Base-by-base conservation (phyloP, 2,329 filamentous ascomycete genomes). In the Hypoxylon sp. region DNA sequence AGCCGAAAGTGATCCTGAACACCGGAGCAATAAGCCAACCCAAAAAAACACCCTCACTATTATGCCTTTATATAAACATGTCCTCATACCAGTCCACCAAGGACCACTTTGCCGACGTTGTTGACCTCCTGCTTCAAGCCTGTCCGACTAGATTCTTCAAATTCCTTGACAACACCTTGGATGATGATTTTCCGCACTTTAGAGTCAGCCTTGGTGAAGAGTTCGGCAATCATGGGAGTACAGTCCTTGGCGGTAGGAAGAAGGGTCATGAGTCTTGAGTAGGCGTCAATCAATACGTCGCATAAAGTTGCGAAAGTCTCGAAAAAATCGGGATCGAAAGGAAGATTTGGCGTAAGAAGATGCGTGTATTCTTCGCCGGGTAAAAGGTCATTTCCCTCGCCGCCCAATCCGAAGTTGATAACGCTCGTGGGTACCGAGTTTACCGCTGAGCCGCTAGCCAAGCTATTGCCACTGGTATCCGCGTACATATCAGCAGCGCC, bases 311-410 rank as follows among this genome's bases (percentile, higher is more conserved):
- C 88, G 74, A 97, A 97, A 0, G 92, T 97, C 74, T 95, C 91
- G 71, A 93, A 94, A 66, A 96, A 99, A 72, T 99, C 94, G 0
- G 94, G 94, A 59, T 97, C 92, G 67, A 99, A 99, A 0, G 94
- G 94, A 36, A 99, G 75, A 11, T 86, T 88, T 0, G 94, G 94
- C n/a, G 93, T 97, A 13, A 97, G 80, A 1, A 99, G 79, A 69
- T 93, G 87, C 0, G 86, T 84, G 70, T 97, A 99, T 65, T 95
- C 90, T 67, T 96, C 91, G 26, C 91, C 91, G 0, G 89, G 87
- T 1, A 89, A 75, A 16, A 91, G 78, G 57, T 91, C 89, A 78
- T 81, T 64, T 80, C 83, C 56, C 79, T 82, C 40, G 78, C 80
- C 45, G 74, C 80, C 68, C 6, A 69, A 59, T 3, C 68, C 68